Evolutionary conservation across 2,329 filamentous ascomycete species (phyloP), one percentile per base, ranked within the genome.

Genomic region (Chaetomiaceae sp.): DNA sequence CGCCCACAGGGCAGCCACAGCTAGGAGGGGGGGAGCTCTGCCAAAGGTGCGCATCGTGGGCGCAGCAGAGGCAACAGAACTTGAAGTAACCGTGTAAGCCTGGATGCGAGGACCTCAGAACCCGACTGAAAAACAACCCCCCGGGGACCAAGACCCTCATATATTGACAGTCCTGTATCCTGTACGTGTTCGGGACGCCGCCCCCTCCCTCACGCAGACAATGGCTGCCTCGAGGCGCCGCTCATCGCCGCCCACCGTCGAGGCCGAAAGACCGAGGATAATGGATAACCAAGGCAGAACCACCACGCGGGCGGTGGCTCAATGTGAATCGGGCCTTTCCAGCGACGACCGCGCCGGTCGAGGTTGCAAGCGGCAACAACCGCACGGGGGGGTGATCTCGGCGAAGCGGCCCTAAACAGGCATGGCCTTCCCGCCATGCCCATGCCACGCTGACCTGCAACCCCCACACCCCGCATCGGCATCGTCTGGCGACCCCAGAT

Each of bases 311-410:
- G n/a, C n/a, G n/a, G 22, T 24, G 22, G 5, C 22, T 24, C 22
- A n/a, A n/a, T n/a, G 22, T n/a, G 18, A 51, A 43, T 48, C 49
- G 49, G 49, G 30, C 49, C 49, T 45, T 46, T 30, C n/a, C n/a
- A n/a, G n/a, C 38, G 18, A 32, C 7, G 11, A 29, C 12, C 18
- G 7, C 20, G 11, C 11, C 19, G 26, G 32, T 15, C 32, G 9
- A 36, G 22, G 22, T 6, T 24, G 22, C 22, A 24, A 24, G 6
- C 9, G 22, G 22, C 5, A 24, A 24, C 9, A 24, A 24, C 22
- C 5, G 22, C 9, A 24, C 9, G 22, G 22, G 22, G 22, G 5
- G 5, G 22, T 24, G 22, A 9, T 5, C 22, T 24, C 22, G 22
- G 22, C 6, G 22, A 41, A 35, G 44, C 12, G 19, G 15, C 5